phyloP scores from a whole-genome alignment of 2,329 filamentous ascomycete genomes.

The Lizonia empirigonia region DNA sequence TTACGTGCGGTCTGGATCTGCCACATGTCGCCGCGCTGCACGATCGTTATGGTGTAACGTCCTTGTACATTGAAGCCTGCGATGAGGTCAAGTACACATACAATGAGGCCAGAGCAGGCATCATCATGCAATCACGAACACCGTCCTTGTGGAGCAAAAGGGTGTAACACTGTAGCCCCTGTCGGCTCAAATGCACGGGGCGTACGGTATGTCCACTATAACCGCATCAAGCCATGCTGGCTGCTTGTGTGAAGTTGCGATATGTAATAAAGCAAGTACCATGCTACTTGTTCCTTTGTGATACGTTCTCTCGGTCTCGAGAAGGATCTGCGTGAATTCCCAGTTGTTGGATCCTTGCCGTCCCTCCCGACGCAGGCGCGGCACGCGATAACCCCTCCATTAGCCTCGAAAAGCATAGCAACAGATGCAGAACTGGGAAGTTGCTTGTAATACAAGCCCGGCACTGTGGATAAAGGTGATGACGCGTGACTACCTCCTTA shows the following conservation, averaged over 20 bases:
- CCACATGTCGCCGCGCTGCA: slow-evolving; percentile 36
- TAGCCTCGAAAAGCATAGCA: slow-evolving; percentile 21
- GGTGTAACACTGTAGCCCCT: slow-evolving; percentile 5
- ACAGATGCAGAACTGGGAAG: slow-evolving; percentile 15
- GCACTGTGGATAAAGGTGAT: slow-evolving; percentile 4
- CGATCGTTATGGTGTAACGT: slow-evolving; percentile 32
- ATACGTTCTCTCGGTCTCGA: slow-evolving; percentile 20
- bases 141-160: slow-evolving; percentile 3
- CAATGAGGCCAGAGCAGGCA: slow-evolving; percentile 22
- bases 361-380: slow-evolving; percentile 40
- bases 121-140: slow-evolving; percentile 14
- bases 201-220: not conserved
- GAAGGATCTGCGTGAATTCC: slow-evolving; percentile 28
- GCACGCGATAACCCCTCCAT: slow-evolving; percentile 21
- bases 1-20: slow-evolving; percentile 32
- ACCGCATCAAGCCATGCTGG: not conserved
- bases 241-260: not conserved
- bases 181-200: not conserved
- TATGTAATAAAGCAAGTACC: not conserved
- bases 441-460: slow-evolving; percentile 13
- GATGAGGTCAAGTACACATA: slow-evolving; percentile 2
- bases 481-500: slow-evolving; percentile 17
- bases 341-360: slow-evolving; percentile 18
- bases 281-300: slow-evolving; percentile 21
- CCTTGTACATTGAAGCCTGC: slow-evolving; percentile 4